Evolutionary conservation across 75 land plant genomes (phyloP).

Genomic region (Selaginella moellendorffii): DNA sequence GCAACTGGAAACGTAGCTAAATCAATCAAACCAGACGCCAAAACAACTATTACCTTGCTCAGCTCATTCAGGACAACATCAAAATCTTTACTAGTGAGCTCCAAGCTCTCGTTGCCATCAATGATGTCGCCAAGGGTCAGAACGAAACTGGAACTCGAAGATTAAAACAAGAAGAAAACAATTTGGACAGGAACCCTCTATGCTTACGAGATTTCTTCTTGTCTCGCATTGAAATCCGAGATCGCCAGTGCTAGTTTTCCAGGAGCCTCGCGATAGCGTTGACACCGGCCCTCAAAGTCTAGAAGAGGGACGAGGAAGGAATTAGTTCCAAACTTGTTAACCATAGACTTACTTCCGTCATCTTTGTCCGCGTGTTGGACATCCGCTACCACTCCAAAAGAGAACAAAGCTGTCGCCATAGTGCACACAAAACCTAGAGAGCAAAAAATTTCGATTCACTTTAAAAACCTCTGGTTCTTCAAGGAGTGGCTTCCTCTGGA

Average conservation of each 20-base stretch:
- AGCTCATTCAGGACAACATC: constrained; percentile 10
- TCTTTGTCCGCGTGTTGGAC: constrained; percentile 14
- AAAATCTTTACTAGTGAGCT: constrained; percentile 9
- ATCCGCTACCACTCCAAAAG: constrained; percentile 18
- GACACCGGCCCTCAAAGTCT: constrained; percentile 8
- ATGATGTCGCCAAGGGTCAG: constrained; percentile 15
- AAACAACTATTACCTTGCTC: constrained; percentile 1
- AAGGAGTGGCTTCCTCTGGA: constrained; percentile 60
- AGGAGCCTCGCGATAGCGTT: constrained; percentile 11
- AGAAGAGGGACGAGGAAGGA: not conserved
- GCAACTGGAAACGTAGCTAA: constrained; percentile 1
- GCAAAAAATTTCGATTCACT: no score
- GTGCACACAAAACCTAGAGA: no score
- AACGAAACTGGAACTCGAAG: constrained; percentile 10
- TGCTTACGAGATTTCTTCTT: constrained; percentile 6
- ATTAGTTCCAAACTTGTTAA: not conserved
- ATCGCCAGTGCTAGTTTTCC: constrained; percentile 9
- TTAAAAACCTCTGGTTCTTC: no score
- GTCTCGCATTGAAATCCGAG: not conserved
- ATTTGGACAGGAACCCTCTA: no score
- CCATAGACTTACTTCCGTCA: not conserved
- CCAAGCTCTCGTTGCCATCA: constrained; percentile 11
- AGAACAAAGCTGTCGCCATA: no score
- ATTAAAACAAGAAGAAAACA: not conserved
- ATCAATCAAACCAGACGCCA: no score